Conservation (phyloP, 768 basidiomycete species). For the Harrya chromipes region DNA sequence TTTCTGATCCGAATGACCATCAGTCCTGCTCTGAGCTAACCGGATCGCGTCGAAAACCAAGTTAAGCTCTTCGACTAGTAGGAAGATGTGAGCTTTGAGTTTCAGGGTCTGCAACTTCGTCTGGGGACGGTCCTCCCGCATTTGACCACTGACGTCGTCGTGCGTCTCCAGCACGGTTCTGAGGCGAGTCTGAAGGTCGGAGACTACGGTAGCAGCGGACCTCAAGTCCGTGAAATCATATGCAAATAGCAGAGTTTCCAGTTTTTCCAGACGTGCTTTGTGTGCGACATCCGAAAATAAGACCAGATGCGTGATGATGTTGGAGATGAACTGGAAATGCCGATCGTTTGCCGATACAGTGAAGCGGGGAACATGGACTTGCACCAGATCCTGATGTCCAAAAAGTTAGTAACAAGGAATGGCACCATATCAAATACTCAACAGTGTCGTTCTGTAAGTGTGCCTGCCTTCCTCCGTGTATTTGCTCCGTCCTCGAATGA, state of each 20-base stretch:
- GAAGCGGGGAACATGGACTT: slow-evolving; percentile 80
- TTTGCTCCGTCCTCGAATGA: slow-evolving; percentile 38
- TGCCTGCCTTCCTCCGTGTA: slow-evolving; percentile 23
- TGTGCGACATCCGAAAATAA: slow-evolving; percentile 89
- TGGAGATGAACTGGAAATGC: slow-evolving; percentile 83
- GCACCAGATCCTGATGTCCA: slow-evolving; percentile 66
- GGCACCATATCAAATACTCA: slow-evolving; percentile 19
- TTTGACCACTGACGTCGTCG: slow-evolving; percentile 38
- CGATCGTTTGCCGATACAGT: slow-evolving; percentile 80
- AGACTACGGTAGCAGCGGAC: slow-evolving; percentile 69
- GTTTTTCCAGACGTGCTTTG: slow-evolving; percentile 68
- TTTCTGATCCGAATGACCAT: slow-evolving; percentile 65
- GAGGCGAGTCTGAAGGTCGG: slow-evolving; percentile 69
- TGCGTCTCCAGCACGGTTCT: slow-evolving; percentile 58
- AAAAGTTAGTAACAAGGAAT: slow-evolving; percentile 8
- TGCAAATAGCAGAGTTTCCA: slow-evolving; percentile 80
- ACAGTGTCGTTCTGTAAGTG: slow-evolving; percentile 70
- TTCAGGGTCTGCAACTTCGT: slow-evolving; percentile 57
- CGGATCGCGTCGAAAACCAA: slow-evolving; percentile 85
- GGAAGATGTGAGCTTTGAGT: slow-evolving; percentile 67
- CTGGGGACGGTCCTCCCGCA: slow-evolving; percentile 31
- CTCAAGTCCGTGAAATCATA: slow-evolving; percentile 83
- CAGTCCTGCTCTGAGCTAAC: slow-evolving; percentile 72
- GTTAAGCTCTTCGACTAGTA: slow-evolving; percentile 75
- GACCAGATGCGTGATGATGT: slow-evolving; percentile 80